A percentile compares a stretch with the other conserved stretches of the same genome.
Evolutionary conservation across 768 basidiomycete genomes (phyloP).

Genomic region (Phlebiopsis gigantea): DNA sequence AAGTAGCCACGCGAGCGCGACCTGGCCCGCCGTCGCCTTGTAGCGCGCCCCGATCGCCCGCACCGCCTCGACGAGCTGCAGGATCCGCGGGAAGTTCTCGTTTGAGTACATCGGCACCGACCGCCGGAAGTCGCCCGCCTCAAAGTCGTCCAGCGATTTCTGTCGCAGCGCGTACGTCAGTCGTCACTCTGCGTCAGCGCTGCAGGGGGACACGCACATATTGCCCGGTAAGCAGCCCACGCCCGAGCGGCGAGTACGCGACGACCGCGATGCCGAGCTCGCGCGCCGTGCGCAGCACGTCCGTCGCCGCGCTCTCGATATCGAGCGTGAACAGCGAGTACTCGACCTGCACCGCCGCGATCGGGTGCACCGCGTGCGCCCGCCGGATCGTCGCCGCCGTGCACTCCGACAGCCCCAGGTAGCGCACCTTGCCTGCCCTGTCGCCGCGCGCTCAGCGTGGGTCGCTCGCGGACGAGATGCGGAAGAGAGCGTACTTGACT

Average conservation of each 20-base stretch:
- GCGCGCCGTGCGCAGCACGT: slow-evolving; percentile 22
- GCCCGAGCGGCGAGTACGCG: slow-evolving; percentile 31
- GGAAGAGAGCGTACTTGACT: slow-evolving; percentile 17
- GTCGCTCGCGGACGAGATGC: background rate
- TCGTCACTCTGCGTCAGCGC: background rate
- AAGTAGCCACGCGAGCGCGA: slow-evolving; percentile 29
- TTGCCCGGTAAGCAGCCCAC: slow-evolving; percentile 29
- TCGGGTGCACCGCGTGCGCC: slow-evolving; percentile 29
- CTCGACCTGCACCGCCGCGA: slow-evolving; percentile 28
- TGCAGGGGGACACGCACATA: slow-evolving; percentile 17
- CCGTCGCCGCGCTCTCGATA: slow-evolving; percentile 22
- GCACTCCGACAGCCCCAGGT: slow-evolving; percentile 34
- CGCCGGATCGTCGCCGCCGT: slow-evolving; percentile 28
- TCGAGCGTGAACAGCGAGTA: slow-evolving; percentile 28
- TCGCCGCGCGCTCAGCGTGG: background rate
- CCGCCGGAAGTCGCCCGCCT: slow-evolving; percentile 23
- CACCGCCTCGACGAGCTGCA: slow-evolving; percentile 21
- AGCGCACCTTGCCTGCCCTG: slow-evolving; percentile 30
- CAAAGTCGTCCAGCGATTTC: slow-evolving; percentile 28
- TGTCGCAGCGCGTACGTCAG: slow-evolving; percentile 1
- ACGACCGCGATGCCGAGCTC: slow-evolving; percentile 32
- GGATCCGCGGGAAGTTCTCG: slow-evolving; percentile 39
- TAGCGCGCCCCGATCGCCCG: slow-evolving; percentile 18
- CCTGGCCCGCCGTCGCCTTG: slow-evolving; percentile 28
- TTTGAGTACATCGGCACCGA: slow-evolving; percentile 21